phyloP scores from a whole-genome alignment of 106 monocot genomes.

The Phalaenopsis aphrodite region DNA sequence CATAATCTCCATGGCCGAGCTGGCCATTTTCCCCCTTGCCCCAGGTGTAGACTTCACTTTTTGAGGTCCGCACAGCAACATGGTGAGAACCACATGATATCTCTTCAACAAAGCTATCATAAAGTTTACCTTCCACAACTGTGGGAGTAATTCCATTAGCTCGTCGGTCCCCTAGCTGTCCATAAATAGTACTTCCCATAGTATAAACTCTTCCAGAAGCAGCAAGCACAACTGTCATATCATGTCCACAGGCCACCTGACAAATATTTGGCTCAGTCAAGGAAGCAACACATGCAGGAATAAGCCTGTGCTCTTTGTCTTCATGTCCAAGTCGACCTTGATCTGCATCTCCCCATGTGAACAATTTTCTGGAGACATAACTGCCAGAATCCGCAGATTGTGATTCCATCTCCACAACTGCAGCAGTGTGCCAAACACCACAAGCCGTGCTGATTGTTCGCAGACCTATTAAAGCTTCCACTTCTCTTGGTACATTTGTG shows the following conservation, averaged over 20 bases:
- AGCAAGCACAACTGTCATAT: slow-evolving; percentile 32
- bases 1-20: slow-evolving; percentile 38
- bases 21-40: slow-evolving; percentile 41
- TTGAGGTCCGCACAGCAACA: slow-evolving; percentile 43
- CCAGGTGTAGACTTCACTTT: slow-evolving; percentile 45
- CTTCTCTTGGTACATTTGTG: slow-evolving; percentile 33
- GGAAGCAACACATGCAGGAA: slow-evolving; percentile 32
- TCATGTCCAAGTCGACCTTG: slow-evolving; percentile 46
- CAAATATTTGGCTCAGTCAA: slow-evolving; percentile 31
- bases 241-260: slow-evolving; percentile 44
- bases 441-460: slow-evolving; percentile 29
- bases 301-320: slow-evolving; percentile 20
- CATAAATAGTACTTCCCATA: slow-evolving; percentile 37
- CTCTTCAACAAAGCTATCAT: slow-evolving; percentile 22
- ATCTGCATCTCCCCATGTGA: slow-evolving; percentile 58
- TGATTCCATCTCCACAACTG: slow-evolving; percentile 30
- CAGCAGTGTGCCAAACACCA: slow-evolving; percentile 54
- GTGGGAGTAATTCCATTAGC: slow-evolving; percentile 35
- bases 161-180: slow-evolving; percentile 33
- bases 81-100: slow-evolving; percentile 41
- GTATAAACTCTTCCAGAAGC: slow-evolving; percentile 34
- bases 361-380: slow-evolving; percentile 18
- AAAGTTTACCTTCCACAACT: slow-evolving; percentile 23
- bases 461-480: slow-evolving; percentile 38
- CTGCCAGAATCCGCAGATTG: slow-evolving; percentile 15